Percentiles rank a stretch among this genome's conserved stretches.
phyloP scores from a whole-genome alignment of 805 yeast genomes.

The Barnettozyma californica region DNA sequence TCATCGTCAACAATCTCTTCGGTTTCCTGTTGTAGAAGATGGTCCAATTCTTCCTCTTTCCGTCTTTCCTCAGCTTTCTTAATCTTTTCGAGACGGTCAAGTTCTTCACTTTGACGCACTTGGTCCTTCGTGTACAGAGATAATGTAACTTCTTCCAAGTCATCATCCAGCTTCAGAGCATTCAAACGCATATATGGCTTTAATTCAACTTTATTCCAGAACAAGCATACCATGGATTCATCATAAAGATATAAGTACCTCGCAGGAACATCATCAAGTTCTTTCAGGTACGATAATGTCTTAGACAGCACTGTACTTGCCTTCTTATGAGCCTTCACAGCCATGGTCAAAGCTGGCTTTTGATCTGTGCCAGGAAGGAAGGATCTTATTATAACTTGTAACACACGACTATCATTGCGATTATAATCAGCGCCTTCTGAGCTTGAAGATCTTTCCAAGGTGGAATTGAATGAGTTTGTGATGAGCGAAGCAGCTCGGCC shows the following conservation, averaged over 20 bases:
- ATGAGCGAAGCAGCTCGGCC: background rate
- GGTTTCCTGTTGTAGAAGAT: slow-evolving; percentile 11
- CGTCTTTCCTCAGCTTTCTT: slow-evolving; percentile 21
- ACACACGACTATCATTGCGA: background rate
- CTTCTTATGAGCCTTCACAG: slow-evolving; percentile 17
- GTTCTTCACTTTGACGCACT: slow-evolving; percentile 9
- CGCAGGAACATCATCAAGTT: slow-evolving; percentile 2
- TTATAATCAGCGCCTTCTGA: background rate
- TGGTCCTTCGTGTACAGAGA: slow-evolving; percentile 19
- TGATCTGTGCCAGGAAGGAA: slow-evolving; percentile 2
- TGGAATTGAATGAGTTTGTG: slow-evolving; percentile 1
- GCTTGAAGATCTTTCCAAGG: background rate
- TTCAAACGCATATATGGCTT: slow-evolving; percentile 23
- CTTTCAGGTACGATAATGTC: slow-evolving; percentile 9
- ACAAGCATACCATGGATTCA: slow-evolving; percentile 13
- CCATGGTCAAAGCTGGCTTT: slow-evolving; percentile 3
- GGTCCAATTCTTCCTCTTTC: slow-evolving; percentile 25
- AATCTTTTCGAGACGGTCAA: slow-evolving; percentile 14
- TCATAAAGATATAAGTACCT: slow-evolving; percentile 3
- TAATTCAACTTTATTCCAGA: slow-evolving; percentile 20
- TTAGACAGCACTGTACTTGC: slow-evolving; percentile 13
- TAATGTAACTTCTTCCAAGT: slow-evolving; percentile 9
- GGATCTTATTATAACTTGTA: background rate
- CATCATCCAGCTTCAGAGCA: slow-evolving; percentile 8
- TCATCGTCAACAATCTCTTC: slow-evolving; percentile 27